Percentiles rank a stretch among this genome's conserved stretches.
Evolutionary conservation across 352 stramenopile genomes (phyloP).

Genomic region (Globisporangium paddicum): DNA sequence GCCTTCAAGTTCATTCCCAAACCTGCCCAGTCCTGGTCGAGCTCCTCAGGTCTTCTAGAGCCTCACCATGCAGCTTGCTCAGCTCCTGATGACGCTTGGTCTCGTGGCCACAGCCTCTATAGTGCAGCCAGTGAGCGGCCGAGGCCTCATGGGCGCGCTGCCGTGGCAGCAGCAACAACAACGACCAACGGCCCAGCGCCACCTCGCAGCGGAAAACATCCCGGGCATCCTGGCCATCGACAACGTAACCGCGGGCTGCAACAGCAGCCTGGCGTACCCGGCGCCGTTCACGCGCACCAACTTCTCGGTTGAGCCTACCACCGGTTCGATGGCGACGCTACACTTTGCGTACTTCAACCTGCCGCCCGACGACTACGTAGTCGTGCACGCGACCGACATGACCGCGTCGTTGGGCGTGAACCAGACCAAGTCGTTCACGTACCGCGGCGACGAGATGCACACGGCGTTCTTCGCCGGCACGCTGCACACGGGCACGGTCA

Average conservation of each 20-base stretch:
- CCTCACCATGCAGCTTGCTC: background rate
- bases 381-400: constrained; percentile 16
- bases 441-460: constrained; percentile 25
- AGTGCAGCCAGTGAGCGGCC: background rate
- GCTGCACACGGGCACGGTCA: constrained; percentile 32
- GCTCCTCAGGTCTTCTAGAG: background rate
- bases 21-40: background rate
- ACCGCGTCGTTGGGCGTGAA: constrained; percentile 13
- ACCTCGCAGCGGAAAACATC: background rate
- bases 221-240: constrained; percentile 1
- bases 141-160: background rate
- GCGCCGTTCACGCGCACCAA: constrained; percentile 14
- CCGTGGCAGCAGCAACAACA: background rate
- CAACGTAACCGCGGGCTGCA: constrained; percentile 33
- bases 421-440: constrained; percentile 27
- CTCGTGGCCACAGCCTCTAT: background rate
- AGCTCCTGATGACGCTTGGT: constrained; percentile 1
- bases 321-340: constrained; percentile 42
- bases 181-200: background rate
- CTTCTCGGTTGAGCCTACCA: constrained; percentile 35
- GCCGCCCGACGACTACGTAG: constrained; percentile 46
- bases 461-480: constrained; percentile 33
- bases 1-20: background rate
- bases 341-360: constrained; percentile 69
- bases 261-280: constrained; percentile 18